phyloP scores from a whole-genome alignment of 2,329 filamentous ascomycete species.

The Aspergillus piperis region DNA sequence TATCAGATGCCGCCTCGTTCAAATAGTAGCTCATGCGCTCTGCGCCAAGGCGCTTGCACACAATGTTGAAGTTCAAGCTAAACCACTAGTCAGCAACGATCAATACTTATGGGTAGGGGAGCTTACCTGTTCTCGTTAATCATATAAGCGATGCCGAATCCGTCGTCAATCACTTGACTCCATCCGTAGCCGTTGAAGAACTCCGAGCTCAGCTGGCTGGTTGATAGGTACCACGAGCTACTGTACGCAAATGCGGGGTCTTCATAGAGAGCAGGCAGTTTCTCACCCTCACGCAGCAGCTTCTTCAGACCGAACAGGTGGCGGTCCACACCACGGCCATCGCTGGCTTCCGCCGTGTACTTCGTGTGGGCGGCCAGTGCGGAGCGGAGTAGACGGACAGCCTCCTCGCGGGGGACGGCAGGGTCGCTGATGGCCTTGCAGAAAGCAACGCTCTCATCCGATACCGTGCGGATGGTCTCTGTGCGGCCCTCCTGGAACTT shows the following conservation, averaged over 20 bases:
- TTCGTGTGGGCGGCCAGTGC: constrained; percentile 81
- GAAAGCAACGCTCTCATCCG: constrained; percentile 87
- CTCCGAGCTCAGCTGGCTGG: constrained; percentile 87
- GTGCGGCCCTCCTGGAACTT: constrained; percentile 96
- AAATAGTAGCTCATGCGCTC: constrained; percentile 95
- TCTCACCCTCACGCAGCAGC: constrained; percentile 76
- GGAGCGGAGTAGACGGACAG: constrained; percentile 74
- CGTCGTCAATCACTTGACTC: constrained; percentile 95
- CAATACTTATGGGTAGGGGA: not conserved
- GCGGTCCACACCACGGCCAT: constrained; percentile 91
- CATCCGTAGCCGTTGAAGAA: constrained; percentile 99
- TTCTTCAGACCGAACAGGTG: constrained; percentile 98
- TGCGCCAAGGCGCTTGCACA: constrained; percentile 87
- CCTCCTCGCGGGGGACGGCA: constrained; percentile 62
- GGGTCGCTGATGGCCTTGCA: constrained; percentile 82
- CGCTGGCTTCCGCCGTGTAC: constrained; percentile 85
- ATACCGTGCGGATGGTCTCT: constrained; percentile 90
- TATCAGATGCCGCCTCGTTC: constrained; percentile 87
- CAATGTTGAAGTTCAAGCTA: constrained; percentile 96
- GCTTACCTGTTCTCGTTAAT: constrained; percentile 93
- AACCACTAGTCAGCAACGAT: constrained; percentile 11
- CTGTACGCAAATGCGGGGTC: constrained; percentile 86
- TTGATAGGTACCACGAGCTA: constrained; percentile 84
- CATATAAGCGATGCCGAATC: constrained; percentile 99
- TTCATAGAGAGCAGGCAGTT: constrained; percentile 77